Conservation (phyloP, 345 rosid species). For the Euclidium syriacum region DNA sequence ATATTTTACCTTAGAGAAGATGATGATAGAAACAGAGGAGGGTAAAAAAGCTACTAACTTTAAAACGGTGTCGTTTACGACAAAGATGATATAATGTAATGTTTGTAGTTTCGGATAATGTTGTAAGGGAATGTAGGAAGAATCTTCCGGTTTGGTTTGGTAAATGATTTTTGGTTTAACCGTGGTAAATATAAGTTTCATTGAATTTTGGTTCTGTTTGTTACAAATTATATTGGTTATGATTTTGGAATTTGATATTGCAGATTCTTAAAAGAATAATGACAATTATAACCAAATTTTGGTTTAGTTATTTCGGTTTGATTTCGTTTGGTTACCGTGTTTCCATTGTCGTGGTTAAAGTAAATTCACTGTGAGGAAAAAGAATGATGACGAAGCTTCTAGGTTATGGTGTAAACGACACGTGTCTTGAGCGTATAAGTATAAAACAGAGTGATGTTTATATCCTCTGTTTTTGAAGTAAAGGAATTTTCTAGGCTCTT, state of each 20-base stretch:
- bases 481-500: constrained; percentile 11
- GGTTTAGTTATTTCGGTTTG: no score
- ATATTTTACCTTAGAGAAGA: constrained; percentile 23
- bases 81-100: no score
- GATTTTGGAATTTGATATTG: no score
- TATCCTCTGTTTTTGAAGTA: not conserved
- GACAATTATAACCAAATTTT: no score
- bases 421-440: constrained; percentile 10
- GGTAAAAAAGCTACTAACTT: not conserved
- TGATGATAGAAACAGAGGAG: constrained; percentile 2
- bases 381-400: constrained; percentile 27
- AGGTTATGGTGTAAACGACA: constrained; percentile 12
- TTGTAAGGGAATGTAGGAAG: no score
- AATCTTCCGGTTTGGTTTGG: not conserved
- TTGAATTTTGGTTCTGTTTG: no score
- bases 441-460: not conserved
- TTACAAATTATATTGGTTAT: no score
- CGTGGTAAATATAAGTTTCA: no score
- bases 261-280: no score
- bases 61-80: not conserved
- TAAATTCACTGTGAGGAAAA: not conserved
- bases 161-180: constrained; percentile 5
- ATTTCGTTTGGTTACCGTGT: no score
- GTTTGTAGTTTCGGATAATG: no score
- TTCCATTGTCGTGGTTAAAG: constrained; percentile 1